Base-by-base conservation (phyloP, 208 protist species). In the Acanthamoeba royreba region DNA sequence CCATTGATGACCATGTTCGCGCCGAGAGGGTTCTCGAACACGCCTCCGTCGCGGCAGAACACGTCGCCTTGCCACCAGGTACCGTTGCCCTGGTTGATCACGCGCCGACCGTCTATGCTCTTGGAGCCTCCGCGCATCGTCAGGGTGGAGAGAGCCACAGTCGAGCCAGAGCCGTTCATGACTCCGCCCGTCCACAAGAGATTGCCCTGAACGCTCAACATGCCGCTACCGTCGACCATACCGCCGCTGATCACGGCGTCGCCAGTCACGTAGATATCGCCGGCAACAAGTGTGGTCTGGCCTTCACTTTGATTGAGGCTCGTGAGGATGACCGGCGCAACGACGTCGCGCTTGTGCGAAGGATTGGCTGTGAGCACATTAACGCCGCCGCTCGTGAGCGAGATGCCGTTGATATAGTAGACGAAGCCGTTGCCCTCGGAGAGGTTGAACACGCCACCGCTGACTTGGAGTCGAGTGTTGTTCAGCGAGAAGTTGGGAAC, bases 41-140 rank as follows among this genome's bases (percentile, higher is more conserved):
- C 40, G 42, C 55, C 85, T 35, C 85, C 55, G 53, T 72, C 72
- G 53, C 42, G 42, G 55, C 33, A 61, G 35, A 7, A 53, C 31
- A 92, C 17, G 85, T 92, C 85, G 61, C 85, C 85, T 31, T 46
- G 28, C 55, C 42, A 49, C 85, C 85, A 92, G 38, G 52, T 74
- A 22, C n/a, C 53, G 52, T 92, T 47, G 40, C 85, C 85, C 55
- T 92, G 17, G 55, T 77, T 77, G 61, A 92, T 13, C 13, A 92
- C 8, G 52, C 28, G 35, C n/a, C 85, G 52, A 2, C 42, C 35
- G 53, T 92, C 38, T 47, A 92, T 25, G 28, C 45, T 92, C 85
- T 92, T 92, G 43, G 85, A 69, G 85, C 38, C 85, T 35, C 55
- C 61, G 40, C 40, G 5, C 53, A 92, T 42, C n/a, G 61, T 63